A percentile compares a stretch with the other conserved stretches of the same genome.
phyloP scores from a whole-genome alignment of 2,329 filamentous ascomycete genomes.

The Talaromyces rugulosus region DNA sequence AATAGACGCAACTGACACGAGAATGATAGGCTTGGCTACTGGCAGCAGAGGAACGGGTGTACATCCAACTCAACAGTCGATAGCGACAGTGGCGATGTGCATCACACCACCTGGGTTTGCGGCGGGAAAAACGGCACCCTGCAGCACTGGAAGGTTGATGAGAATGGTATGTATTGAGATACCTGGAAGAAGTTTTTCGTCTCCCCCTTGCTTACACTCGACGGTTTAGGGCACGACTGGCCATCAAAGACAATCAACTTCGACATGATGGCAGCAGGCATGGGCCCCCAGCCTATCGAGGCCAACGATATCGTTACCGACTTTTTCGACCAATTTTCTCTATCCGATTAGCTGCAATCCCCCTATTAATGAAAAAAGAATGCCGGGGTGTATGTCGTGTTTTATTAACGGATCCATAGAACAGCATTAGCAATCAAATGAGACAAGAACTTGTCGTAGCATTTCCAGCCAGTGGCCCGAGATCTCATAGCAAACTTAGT shows the following conservation, averaged over 20 bases:
- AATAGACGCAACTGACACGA: background rate
- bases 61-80: slow-evolving; percentile 28
- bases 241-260: slow-evolving; percentile 44
- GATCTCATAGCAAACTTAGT: too few relatives aligned
- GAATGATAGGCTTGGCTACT: slow-evolving; percentile 25
- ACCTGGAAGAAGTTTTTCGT: background rate
- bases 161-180: slow-evolving; percentile 33
- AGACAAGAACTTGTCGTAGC: background rate
- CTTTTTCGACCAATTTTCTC: slow-evolving; percentile 39
- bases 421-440: background rate
- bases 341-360: background rate
- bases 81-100: slow-evolving; percentile 38
- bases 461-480: background rate
- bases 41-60: slow-evolving; percentile 41
- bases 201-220: background rate
- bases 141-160: slow-evolving; percentile 45
- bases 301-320: slow-evolving; percentile 43
- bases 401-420: background rate
- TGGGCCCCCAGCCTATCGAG: slow-evolving; percentile 41
- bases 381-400: background rate
- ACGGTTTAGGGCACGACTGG: slow-evolving; percentile 40
- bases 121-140: slow-evolving; percentile 29
- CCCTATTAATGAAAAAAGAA: background rate
- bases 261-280: slow-evolving; percentile 38
- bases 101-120: slow-evolving; percentile 43